Evolutionary conservation across 176 grass and related monocot genomes (phyloP).

Genomic region (Cenchrus fungigraminus): DNA sequence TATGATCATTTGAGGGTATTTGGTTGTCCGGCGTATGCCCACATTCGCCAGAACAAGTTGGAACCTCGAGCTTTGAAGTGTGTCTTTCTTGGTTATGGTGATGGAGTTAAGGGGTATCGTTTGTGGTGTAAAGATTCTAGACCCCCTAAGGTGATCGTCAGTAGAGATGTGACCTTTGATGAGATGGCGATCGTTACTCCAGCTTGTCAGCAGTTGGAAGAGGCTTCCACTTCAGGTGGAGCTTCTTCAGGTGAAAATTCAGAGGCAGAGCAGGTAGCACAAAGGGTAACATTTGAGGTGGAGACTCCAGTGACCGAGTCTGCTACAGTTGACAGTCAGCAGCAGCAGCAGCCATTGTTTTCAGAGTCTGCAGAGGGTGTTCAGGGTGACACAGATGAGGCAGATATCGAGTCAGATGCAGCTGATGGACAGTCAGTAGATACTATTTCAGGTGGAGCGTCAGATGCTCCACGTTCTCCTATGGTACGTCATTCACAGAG

Average conservation of each 20-base stretch:
- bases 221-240: background rate
- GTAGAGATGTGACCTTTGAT: background rate
- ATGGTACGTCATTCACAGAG: background rate
- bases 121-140: background rate
- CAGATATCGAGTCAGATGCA: background rate
- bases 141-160: background rate
- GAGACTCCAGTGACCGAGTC: background rate
- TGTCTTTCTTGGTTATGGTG: constrained; percentile 26
- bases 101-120: constrained; percentile 25
- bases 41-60: background rate
- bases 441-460: background rate
- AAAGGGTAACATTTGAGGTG: background rate
- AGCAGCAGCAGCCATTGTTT: background rate
- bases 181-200: constrained; percentile 1
- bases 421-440: background rate
- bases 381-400: background rate
- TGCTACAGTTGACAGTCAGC: background rate
- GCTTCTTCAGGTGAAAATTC: background rate
- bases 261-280: background rate
- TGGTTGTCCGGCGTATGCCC: constrained; percentile 14
- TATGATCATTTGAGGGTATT: constrained; percentile 26
- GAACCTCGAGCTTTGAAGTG: constrained; percentile 6
- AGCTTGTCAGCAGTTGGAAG: background rate
- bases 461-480: background rate
- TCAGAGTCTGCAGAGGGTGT: background rate